These are phyloP conservation scores for Mucor circinelloides DNA, from an alignment of 371 early-diverging fungal species.

Conservation along the genomic window DNA sequence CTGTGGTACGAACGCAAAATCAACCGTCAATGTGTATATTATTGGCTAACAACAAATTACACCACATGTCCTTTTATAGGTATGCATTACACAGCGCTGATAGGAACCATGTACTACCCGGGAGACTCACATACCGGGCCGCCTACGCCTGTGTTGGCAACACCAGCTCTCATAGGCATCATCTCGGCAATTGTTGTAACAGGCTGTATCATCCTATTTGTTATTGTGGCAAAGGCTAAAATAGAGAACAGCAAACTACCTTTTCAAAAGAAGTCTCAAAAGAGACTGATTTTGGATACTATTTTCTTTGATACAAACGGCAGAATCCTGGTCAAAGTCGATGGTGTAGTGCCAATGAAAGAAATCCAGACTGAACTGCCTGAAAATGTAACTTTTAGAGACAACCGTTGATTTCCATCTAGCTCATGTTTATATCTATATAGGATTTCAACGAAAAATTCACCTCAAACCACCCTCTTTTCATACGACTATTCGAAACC, in stretches of 20 bases:
- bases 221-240: slow-evolving; percentile 19
- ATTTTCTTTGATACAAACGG: slow-evolving; percentile 43
- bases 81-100: slow-evolving; percentile 52
- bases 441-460: slow-evolving; percentile 10
- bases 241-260: slow-evolving; percentile 1
- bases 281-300: slow-evolving; percentile 32
- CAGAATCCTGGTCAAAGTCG: slow-evolving; percentile 42
- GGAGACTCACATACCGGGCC: slow-evolving; percentile 12
- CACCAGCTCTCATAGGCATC: slow-evolving; percentile 39
- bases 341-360: slow-evolving; percentile 46
- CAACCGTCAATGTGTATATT: neutral
- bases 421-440: neutral
- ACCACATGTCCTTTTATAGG: slow-evolving; percentile 21
- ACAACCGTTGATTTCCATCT: neutral
- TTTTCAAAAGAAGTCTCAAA: slow-evolving; percentile 6
- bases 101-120: slow-evolving; percentile 42
- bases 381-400: slow-evolving; percentile 11
- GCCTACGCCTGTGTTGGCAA: slow-evolving; percentile 29
- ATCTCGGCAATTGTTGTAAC: slow-evolving; percentile 41
- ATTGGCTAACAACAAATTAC: neutral
- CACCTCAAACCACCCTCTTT: slow-evolving; percentile 27
- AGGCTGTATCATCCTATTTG: slow-evolving; percentile 32
- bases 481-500: slow-evolving; percentile 25
- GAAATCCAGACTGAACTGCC: slow-evolving; percentile 23
- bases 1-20: slow-evolving; percentile 34